Evolutionary conservation across 2,329 filamentous ascomycete species (phyloP).

Genomic region (Fusarium nematophilum): DNA sequence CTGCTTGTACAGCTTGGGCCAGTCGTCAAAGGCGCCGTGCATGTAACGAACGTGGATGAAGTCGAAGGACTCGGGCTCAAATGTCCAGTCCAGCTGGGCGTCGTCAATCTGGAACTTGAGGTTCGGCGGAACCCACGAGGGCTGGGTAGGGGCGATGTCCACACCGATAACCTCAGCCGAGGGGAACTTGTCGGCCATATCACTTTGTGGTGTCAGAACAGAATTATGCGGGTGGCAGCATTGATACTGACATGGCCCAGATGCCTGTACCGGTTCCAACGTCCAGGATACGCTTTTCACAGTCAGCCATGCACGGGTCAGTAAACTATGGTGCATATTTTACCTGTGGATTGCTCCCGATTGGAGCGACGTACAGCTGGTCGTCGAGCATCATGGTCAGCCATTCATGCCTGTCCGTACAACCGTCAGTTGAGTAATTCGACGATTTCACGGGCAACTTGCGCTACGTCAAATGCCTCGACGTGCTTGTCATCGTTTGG

Average conservation of each 20-base stretch:
- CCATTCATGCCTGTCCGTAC: slow-evolving; percentile 24
- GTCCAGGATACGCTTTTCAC: slow-evolving; percentile 14
- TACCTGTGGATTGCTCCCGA: slow-evolving; percentile 19
- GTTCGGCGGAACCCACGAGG: slow-evolving; percentile 14
- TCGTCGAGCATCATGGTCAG: slow-evolving; percentile 33
- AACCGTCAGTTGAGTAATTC: background rate
- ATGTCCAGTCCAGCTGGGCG: slow-evolving; percentile 21
- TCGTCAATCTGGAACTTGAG: slow-evolving; percentile 25
- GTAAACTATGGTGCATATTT: background rate
- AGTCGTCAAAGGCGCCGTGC: slow-evolving; percentile 30
- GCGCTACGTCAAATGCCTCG: slow-evolving; percentile 30
- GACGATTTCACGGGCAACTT: background rate
- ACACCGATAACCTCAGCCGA: slow-evolving; percentile 21
- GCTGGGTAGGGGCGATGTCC: slow-evolving; percentile 20
- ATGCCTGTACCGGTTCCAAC: slow-evolving; percentile 24
- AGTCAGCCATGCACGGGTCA: background rate
- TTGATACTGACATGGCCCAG: slow-evolving; percentile 20
- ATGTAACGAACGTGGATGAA: slow-evolving; percentile 32
- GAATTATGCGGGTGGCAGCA: accelerated
- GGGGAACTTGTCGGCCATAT: slow-evolving; percentile 28
- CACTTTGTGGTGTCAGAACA: background rate
- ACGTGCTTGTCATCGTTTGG: slow-evolving; percentile 30
- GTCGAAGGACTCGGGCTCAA: slow-evolving; percentile 23
- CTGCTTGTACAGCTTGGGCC: slow-evolving; percentile 22
- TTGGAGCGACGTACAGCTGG: slow-evolving; percentile 15